These are phyloP conservation scores for Fusarium begoniae DNA, from an alignment of 2,329 filamentous ascomycete species.

Conservation along the genomic window DNA sequence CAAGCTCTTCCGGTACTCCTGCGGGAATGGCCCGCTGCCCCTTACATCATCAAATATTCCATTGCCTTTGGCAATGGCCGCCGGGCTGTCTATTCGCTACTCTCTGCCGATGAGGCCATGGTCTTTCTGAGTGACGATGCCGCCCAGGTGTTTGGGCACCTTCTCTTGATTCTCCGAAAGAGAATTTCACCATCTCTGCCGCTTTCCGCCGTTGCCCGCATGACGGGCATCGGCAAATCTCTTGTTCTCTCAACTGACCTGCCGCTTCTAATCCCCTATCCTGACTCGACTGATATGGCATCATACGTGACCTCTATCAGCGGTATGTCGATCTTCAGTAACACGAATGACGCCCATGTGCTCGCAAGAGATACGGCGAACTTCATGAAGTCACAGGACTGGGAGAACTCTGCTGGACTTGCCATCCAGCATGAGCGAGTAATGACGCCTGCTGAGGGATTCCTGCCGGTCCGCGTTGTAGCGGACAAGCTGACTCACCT, in stretches of 20 bases:
- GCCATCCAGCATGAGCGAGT: neutral
- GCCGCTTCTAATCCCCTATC: neutral
- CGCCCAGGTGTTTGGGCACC: no score
- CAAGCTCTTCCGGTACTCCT: no score
- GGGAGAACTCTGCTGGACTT: neutral
- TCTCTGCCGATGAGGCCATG: no score
- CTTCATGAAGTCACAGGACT: neutral
- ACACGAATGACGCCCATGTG: neutral
- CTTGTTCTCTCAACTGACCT: fast-evolving
- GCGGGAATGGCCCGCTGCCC: no score
- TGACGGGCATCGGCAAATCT: neutral
- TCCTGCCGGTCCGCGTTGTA: neutral
- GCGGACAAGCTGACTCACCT: neutral
- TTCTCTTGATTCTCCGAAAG: no score
- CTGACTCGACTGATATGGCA: fast-evolving
- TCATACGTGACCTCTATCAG: neutral
- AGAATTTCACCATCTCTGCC: no score
- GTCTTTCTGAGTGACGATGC: no score
- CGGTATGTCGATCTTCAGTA: neutral
- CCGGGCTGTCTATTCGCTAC: no score
- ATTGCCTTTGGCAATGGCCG: no score
- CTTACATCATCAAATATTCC: no score
- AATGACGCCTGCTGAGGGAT: fast-evolving
- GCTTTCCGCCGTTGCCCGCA: neutral
- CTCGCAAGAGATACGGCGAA: neutral